Conservation (phyloP, 306 rosid genomes). For the Carpinus viminea region DNA sequence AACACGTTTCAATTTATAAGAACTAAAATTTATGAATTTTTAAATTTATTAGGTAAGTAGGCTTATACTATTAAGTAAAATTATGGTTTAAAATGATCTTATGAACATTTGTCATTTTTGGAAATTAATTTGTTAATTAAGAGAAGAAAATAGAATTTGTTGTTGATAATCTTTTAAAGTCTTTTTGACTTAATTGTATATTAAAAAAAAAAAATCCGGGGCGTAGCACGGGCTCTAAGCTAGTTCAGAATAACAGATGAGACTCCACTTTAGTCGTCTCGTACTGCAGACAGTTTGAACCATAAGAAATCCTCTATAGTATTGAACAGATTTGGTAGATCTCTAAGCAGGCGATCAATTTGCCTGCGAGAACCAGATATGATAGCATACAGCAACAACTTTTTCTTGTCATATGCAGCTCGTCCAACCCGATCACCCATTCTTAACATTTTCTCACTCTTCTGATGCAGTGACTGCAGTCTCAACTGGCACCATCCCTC, state of each 20-base stretch:
- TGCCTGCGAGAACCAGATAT: slow-evolving; percentile 95
- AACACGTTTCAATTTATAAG: too few species aligned
- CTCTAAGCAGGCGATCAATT: slow-evolving; percentile 85
- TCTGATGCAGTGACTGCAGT: slow-evolving; percentile 81
- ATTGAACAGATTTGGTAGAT: slow-evolving; percentile 74
- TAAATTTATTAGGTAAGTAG: too few species aligned
- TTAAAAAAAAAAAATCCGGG: too few species aligned
- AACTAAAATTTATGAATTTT: too few species aligned
- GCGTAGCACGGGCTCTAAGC: too few species aligned
- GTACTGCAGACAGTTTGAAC: slow-evolving; percentile 92
- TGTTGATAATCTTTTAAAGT: too few species aligned
- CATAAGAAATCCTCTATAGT: slow-evolving; percentile 98
- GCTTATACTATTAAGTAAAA: too few species aligned
- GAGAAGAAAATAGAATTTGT: too few species aligned
- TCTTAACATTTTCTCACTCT: slow-evolving; percentile 92
- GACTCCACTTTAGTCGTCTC: slow-evolving; percentile 73
- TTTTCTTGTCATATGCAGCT: slow-evolving; percentile 93
- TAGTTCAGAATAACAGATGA: slow-evolving; percentile 71
- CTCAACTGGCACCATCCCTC: slow-evolving; percentile 76
- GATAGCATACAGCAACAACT: slow-evolving; percentile 79
- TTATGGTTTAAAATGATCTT: too few species aligned
- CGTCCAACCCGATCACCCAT: slow-evolving; percentile 90
- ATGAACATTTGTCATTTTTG: too few species aligned
- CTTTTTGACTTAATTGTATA: too few species aligned
- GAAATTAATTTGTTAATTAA: too few species aligned